These are phyloP conservation scores for Monosporascus sp. DNA, from an alignment of 2,329 filamentous ascomycete genomes.

Conservation along the genomic window DNA sequence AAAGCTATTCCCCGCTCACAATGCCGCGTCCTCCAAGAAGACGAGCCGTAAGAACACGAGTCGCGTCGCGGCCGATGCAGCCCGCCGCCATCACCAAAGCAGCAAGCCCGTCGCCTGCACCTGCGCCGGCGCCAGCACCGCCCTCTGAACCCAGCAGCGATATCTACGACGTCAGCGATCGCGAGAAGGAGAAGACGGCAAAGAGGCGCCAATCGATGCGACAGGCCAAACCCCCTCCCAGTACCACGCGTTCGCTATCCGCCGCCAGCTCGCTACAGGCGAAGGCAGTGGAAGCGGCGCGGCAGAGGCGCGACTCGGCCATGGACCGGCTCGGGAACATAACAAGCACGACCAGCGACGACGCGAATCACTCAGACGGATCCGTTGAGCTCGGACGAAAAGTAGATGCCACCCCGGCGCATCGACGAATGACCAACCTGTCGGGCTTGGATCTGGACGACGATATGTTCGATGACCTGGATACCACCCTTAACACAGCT, in stretches of 20 bases:
- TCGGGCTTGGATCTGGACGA: conserved; percentile 29
- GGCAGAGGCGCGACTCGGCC: conserved; percentile 24
- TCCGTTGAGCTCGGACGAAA: conserved; percentile 18
- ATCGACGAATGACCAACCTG: conserved; percentile 20
- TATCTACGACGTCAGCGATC: conserved; percentile 28
- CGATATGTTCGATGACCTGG: conserved; percentile 26
- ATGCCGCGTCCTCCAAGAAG: conserved; percentile 26
- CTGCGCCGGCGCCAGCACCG: conserved; percentile 2
- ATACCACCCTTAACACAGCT: conserved; percentile 24
- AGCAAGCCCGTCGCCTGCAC: conserved; percentile 8
- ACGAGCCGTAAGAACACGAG: conserved; percentile 16
- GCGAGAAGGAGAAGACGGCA: conserved; percentile 22
- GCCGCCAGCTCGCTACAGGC: conserved; percentile 14
- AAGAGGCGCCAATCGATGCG: conserved; percentile 18
- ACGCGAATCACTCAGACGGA: conserved; percentile 6
- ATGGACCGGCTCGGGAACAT: conserved; percentile 27
- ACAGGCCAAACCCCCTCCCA: conserved; percentile 3
- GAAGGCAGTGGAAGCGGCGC: conserved; percentile 16
- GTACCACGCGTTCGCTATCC: conserved; percentile 8
- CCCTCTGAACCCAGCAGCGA: conserved; percentile 18
- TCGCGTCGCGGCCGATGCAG: conserved; percentile 17
- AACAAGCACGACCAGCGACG: conserved; percentile 21
- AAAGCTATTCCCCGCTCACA: not conserved
- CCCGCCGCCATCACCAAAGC: conserved; percentile 15
- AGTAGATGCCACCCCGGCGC: conserved; percentile 20